Evolutionary conservation across 2,329 filamentous ascomycete genomes (phyloP).

Genomic region (Epichloe amarillans): DNA sequence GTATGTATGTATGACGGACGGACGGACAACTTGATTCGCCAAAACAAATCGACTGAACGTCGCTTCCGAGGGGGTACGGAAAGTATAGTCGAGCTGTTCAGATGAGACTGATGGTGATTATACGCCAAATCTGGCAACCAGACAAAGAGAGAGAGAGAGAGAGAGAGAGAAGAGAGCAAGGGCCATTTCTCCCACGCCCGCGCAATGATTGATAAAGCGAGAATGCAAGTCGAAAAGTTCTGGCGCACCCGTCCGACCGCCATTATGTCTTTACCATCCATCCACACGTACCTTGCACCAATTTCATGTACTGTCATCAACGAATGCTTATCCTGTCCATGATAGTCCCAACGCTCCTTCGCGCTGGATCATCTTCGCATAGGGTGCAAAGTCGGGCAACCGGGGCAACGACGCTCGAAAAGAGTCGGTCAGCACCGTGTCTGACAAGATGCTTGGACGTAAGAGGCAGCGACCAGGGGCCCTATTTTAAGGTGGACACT

Average conservation of each 20-base stretch:
- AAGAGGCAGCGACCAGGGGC: not conserved
- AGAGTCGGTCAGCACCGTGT: constrained; percentile 7
- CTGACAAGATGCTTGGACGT: not conserved
- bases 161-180: too few species aligned
- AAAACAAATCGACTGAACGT: not conserved
- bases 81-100: not conserved
- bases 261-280: too few species aligned
- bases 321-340: not conserved
- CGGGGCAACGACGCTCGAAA: not conserved
- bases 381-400: not conserved
- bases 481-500: not conserved
- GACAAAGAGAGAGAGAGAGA: not conserved
- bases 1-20: not conserved
- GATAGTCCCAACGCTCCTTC: not conserved
- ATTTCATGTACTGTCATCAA: not conserved
- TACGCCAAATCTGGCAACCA: not conserved
- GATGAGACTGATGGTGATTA: not conserved
- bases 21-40: not conserved
- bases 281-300: not conserved
- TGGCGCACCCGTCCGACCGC: not conserved
- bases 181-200: too few species aligned
- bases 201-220: too few species aligned
- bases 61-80: not conserved
- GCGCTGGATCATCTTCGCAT: not conserved
- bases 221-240: too few species aligned